Base-by-base conservation (phyloP, 345 rosid genomes). In the Eucalyptus marginata region DNA sequence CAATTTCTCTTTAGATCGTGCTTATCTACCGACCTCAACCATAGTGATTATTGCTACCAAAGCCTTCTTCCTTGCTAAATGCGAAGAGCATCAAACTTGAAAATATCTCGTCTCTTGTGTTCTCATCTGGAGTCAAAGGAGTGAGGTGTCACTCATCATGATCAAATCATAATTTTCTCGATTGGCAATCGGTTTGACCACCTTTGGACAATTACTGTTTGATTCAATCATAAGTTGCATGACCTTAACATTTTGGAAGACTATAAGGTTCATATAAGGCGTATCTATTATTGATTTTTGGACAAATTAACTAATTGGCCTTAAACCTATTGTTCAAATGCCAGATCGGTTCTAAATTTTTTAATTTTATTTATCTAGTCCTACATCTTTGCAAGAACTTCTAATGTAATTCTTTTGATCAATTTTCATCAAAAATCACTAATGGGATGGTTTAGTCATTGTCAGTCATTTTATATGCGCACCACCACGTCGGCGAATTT, bases 391-490 rank as follows among this genome's bases (percentile, higher is more conserved):
- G 1, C 13, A 22, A 12, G 15, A 10, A 76, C 2, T 36, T 20
- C 0, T 22, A 76, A 76, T 33, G 22, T 66, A 66, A 2, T 33
- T 20, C 0, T 68, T 68, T 0, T 6, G 1, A 4, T 6, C 27
- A 40, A 10, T 36, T 76, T 76, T 36, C 0, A 3, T 22, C 15
- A 22, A 2, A 76, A 64, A 62, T 62, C 16, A 13, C 0, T 11
- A 0, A 27, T 0, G 2, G 1, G 4, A 14, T 13, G 18, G 10
- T 64, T 16, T 3, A 64, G 2, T 64, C 40, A 64, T 15, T 8
- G 2, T 15, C 0, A 3, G 5, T 0, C 6, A 16, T 64, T 33
- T 64, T n/a, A 64, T 0, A 1, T 14, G 68, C 0, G 2, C 68
- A 62, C 7, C 22, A 5, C 9, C 13, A 68, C 4, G 12, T 33